Conservation (phyloP, 2,329 filamentous ascomycete species). For the Scortechinia acanthostroma region DNA sequence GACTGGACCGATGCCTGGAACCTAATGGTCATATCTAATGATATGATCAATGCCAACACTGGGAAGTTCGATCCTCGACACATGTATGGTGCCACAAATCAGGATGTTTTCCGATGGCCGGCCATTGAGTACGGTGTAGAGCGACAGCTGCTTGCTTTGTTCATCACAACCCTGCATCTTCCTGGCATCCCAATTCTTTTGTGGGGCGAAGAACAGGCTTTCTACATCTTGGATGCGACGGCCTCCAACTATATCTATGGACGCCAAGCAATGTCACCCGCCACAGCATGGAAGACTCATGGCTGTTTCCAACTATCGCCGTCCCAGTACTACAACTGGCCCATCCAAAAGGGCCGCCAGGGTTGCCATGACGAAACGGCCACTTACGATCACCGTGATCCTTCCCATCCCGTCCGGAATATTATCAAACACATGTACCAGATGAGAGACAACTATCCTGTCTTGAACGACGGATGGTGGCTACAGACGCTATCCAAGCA, state of each 20-base stretch:
- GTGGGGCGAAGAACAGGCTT: conserved; percentile 58
- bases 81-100: conserved; percentile 54
- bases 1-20: conserved; percentile 44
- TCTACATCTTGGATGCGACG: conserved; percentile 53
- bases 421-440: conserved; percentile 55
- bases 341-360: conserved; percentile 36
- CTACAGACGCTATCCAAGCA: conserved; percentile 46
- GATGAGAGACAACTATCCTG: conserved; percentile 42
- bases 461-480: conserved; percentile 50
- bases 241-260: conserved; percentile 57
- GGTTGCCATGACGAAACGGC: conserved; percentile 47
- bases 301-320: conserved; percentile 49
- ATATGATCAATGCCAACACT: conserved; percentile 46
- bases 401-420: conserved; percentile 50
- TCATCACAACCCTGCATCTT: conserved; percentile 48
- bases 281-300: conserved; percentile 54
- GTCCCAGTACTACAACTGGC: conserved; percentile 45
- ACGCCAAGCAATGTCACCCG: conserved; percentile 51
- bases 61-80: conserved; percentile 54
- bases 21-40: conserved; percentile 43
- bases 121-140: conserved; percentile 45
- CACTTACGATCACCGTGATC: conserved; percentile 53
- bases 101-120: conserved; percentile 61
- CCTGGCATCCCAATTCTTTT: conserved; percentile 51
- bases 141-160: conserved; percentile 44